Conservation (phyloP, 768 basidiomycete genomes). For the Leccinum barrowsii region DNA sequence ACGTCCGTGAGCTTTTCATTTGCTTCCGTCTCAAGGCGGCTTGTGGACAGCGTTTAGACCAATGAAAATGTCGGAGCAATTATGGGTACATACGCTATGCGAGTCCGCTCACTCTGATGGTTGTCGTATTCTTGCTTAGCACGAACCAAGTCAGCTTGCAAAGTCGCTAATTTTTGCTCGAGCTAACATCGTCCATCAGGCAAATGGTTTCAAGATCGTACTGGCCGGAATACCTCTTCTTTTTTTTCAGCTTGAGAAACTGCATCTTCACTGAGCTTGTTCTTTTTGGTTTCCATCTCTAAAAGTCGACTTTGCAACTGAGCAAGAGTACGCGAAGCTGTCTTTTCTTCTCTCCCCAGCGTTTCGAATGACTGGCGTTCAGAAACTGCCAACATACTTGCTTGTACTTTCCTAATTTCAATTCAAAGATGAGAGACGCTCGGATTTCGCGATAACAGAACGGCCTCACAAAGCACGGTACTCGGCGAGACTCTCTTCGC, state of each 20-base stretch:
- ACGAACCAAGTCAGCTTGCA: slow-evolving; percentile 59
- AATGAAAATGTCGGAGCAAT: not conserved
- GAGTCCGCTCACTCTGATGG: slow-evolving; percentile 76
- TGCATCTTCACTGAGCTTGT: slow-evolving; percentile 54
- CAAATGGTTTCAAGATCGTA: not conserved
- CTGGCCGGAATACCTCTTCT: slow-evolving; percentile 44
- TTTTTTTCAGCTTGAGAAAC: slow-evolving; percentile 46
- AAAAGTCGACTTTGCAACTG: slow-evolving; percentile 70
- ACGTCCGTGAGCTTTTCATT: slow-evolving; percentile 87
- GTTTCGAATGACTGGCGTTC: slow-evolving; percentile 86
- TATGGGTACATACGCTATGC: slow-evolving; percentile 55
- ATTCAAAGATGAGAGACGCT: slow-evolving; percentile 2
- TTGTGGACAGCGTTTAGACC: slow-evolving; percentile 28
- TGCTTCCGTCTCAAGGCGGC: slow-evolving; percentile 85
- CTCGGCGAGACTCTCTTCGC: slow-evolving; percentile 80
- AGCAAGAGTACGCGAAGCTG: slow-evolving; percentile 54
- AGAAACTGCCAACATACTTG: slow-evolving; percentile 75
- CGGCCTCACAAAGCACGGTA: slow-evolving; percentile 43
- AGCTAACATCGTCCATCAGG: slow-evolving; percentile 33
- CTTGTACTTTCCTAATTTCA: slow-evolving; percentile 63
- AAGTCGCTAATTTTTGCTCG: slow-evolving; percentile 52
- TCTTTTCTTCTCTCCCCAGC: slow-evolving; percentile 80
- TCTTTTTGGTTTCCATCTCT: slow-evolving; percentile 55
- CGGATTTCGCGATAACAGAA: not conserved
- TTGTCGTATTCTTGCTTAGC: slow-evolving; percentile 80